These are phyloP conservation scores for Ophiostoma sp. DNA, from an alignment of 2,329 filamentous ascomycete species.

Conservation along the genomic window DNA sequence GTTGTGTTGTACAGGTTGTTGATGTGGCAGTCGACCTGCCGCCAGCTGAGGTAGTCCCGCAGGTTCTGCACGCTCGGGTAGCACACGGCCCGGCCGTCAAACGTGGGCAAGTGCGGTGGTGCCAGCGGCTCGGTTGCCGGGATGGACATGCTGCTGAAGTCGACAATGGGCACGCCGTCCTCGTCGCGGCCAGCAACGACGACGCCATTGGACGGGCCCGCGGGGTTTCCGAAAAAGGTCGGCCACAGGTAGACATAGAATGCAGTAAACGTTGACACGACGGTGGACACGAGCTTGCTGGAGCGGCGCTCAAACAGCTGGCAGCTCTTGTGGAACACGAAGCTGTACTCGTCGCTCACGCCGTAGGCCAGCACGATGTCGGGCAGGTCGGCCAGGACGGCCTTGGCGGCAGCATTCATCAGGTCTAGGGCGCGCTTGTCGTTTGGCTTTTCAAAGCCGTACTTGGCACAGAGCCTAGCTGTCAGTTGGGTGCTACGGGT, in stretches of 20 bases:
- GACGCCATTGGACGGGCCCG: constrained; percentile 1
- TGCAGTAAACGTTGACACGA: constrained; percentile 89
- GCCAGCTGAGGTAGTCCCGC: constrained; percentile 93
- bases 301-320: constrained; percentile 78
- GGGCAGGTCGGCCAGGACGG: constrained; percentile 74
- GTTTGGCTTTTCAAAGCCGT: constrained; percentile 87
- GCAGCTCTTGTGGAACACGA: constrained; percentile 79
- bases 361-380: constrained; percentile 88
- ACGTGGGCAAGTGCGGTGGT: constrained; percentile 73
- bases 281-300: constrained; percentile 84
- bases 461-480: constrained; percentile 69
- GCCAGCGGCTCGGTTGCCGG: constrained; percentile 50
- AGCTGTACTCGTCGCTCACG: constrained; percentile 92
- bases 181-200: constrained; percentile 12
- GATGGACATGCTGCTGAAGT: neutral
- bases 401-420: constrained; percentile 89
- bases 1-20: constrained; percentile 98
- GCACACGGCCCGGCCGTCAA: constrained; percentile 85
- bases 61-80: constrained; percentile 81
- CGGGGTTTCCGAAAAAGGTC: constrained; percentile 51
- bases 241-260: constrained; percentile 83
- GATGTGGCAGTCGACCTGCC: constrained; percentile 95
- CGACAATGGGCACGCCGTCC: constrained; percentile 11
- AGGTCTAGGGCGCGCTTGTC: constrained; percentile 80
- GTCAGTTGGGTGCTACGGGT: neutral